Conservation (phyloP, 208 protist species). For the Trypanosoma brucei region DNA sequence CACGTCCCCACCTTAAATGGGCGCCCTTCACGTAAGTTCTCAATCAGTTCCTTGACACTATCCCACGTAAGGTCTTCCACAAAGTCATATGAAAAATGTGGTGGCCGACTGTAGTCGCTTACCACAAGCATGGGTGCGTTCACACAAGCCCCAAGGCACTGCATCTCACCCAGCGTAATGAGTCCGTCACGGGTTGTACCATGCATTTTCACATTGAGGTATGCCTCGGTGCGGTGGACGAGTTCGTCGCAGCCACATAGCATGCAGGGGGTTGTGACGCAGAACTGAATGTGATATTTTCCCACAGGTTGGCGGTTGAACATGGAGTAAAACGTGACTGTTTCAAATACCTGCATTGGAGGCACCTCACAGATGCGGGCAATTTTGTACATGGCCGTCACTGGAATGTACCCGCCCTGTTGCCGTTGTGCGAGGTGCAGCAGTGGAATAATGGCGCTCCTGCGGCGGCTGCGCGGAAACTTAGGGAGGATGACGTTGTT, state of each 20-base stretch:
- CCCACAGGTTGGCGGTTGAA: slow-evolving; percentile 92
- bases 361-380: slow-evolving; percentile 90
- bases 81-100: slow-evolving; percentile 87
- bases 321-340: slow-evolving; percentile 94
- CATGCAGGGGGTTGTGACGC: slow-evolving; percentile 92
- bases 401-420: slow-evolving; percentile 89
- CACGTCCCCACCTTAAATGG: slow-evolving; percentile 76
- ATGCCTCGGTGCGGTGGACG: slow-evolving; percentile 66
- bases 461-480: slow-evolving; percentile 80
- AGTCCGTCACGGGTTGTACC: slow-evolving; percentile 82
- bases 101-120: slow-evolving; percentile 88
- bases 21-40: slow-evolving; percentile 68
- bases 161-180: slow-evolving; percentile 92
- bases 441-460: slow-evolving; percentile 84
- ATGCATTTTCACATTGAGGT: slow-evolving; percentile 83
- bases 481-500: slow-evolving; percentile 88
- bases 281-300: slow-evolving; percentile 93
- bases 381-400: slow-evolving; percentile 94
- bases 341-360: slow-evolving; percentile 90
- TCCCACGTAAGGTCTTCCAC: slow-evolving; percentile 89
- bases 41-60: slow-evolving; percentile 73
- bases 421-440: slow-evolving; percentile 90
- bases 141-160: slow-evolving; percentile 92
- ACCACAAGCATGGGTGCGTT: slow-evolving; percentile 93
- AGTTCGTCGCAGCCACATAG: slow-evolving; percentile 87